phyloP scores from a whole-genome alignment of 805 yeast genomes.

The Suhomyces vadensis region DNA sequence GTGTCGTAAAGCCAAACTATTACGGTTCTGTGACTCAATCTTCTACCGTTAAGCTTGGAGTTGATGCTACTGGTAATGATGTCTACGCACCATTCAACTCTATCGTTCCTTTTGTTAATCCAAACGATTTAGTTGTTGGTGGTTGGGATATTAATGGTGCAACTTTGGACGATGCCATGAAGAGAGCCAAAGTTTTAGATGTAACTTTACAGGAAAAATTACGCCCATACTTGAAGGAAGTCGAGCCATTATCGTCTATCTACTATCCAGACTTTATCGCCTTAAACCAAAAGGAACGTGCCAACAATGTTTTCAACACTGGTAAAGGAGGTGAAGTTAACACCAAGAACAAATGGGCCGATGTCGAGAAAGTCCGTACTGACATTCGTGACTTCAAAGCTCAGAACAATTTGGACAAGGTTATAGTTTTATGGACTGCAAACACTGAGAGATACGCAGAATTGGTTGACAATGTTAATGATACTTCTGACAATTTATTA shows the following conservation, averaged over 20 bases:
- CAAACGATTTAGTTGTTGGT: constrained; percentile 84
- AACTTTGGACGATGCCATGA: constrained; percentile 74
- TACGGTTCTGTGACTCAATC: constrained; percentile 95
- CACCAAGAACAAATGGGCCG: constrained; percentile 76
- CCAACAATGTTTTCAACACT: constrained; percentile 78
- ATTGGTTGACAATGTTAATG: constrained; percentile 76
- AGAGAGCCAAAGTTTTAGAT: constrained; percentile 84
- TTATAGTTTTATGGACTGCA: constrained; percentile 94
- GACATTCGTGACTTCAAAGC: constrained; percentile 80
- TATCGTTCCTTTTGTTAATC: constrained; percentile 82
- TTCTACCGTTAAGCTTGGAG: constrained; percentile 85
- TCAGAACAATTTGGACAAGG: constrained; percentile 74
- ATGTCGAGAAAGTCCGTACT: constrained; percentile 80
- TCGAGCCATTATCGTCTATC: constrained; percentile 76
- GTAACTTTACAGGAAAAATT: constrained; percentile 79
- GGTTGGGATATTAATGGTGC: constrained; percentile 92
- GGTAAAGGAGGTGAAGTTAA: constrained; percentile 49
- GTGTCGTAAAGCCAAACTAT: constrained; percentile 73
- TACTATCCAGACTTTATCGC: constrained; percentile 98
- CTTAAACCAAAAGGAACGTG: constrained; percentile 88
- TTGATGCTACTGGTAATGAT: constrained; percentile 79
- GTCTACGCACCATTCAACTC: constrained; percentile 91
- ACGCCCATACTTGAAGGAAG: constrained; percentile 57
- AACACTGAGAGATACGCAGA: constrained; percentile 93
- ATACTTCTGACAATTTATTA: constrained; percentile 78